A percentile compares a stretch with the other conserved stretches of the same genome.
These are phyloP conservation scores for Marsdenia floribunda DNA, from an alignment of 257 asterid species.

Conservation along the genomic window DNA sequence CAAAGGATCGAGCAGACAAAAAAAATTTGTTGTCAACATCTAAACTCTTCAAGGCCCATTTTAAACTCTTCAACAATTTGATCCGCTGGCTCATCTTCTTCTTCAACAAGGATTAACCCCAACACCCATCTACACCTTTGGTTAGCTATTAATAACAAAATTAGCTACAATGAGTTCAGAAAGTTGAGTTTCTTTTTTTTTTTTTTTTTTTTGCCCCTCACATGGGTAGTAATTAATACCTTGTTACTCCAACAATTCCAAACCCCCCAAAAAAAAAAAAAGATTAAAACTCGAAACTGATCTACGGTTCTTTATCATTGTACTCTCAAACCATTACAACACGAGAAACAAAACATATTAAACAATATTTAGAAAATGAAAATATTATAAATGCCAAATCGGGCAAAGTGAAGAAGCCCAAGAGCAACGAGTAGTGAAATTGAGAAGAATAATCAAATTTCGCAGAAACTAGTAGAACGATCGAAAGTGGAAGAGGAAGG, in stretches of 20 bases:
- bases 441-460: constrained; percentile 16
- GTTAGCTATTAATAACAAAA: background rate
- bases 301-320: constrained; percentile 6
- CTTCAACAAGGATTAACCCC: background rate
- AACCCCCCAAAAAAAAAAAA: constrained; percentile 17
- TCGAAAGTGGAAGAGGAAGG: constrained; percentile 21
- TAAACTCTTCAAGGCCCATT: constrained; percentile 29
- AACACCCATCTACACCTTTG: background rate
- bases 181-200: constrained; percentile 1
- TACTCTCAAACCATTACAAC: background rate
- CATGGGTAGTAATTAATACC: constrained; percentile 29
- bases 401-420: background rate
- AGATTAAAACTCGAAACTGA: background rate
- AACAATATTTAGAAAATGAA: background rate
- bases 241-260: background rate
- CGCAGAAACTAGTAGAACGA: constrained; percentile 21
- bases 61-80: constrained; percentile 14
- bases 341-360: too few relatives aligned
- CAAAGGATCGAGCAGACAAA: constrained; percentile 40
- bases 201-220: background rate
- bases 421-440: constrained; percentile 9
- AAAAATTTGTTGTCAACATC: constrained; percentile 32
- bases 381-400: background rate
- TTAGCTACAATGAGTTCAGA: background rate
- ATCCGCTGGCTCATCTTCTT: constrained; percentile 31